These are phyloP conservation scores for Bassia scoparia DNA, from an alignment of 148 eudicot species.

Conservation along the genomic window DNA sequence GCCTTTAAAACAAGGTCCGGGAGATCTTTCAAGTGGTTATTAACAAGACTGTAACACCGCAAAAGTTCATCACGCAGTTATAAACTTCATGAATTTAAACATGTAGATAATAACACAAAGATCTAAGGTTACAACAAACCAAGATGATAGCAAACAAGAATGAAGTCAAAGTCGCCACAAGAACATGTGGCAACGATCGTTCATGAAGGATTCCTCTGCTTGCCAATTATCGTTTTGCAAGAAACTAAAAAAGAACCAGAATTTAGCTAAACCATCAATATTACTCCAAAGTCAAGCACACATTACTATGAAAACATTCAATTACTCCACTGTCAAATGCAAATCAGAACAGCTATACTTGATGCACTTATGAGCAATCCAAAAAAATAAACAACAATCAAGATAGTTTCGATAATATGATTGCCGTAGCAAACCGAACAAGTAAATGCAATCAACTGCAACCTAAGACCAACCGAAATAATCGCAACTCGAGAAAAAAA, in stretches of 20 bases:
- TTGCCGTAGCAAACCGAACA: neutral
- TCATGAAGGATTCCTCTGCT: constrained; percentile 66
- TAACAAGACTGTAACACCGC: constrained; percentile 70
- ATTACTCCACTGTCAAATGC: too few relatives aligned
- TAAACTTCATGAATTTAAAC: neutral
- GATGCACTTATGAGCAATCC: too few relatives aligned
- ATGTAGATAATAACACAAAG: neutral
- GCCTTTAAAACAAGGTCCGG: constrained; percentile 78
- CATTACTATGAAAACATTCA: too few relatives aligned
- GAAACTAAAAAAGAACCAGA: constrained; percentile 38
- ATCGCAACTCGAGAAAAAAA: too few relatives aligned
- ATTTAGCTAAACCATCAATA: constrained; percentile 16
- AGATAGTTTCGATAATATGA: neutral
- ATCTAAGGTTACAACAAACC: constrained; percentile 48
- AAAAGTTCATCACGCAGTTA: constrained; percentile 3
- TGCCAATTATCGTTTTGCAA: constrained; percentile 42
- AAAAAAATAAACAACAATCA: too few relatives aligned
- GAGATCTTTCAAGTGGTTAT: constrained; percentile 93
- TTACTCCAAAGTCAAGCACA: constrained; percentile 9
- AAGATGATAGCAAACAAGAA: constrained; percentile 91
- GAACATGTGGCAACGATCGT: constrained; percentile 78
- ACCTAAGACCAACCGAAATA: neutral
- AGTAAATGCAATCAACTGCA: neutral
- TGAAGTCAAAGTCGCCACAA: constrained; percentile 72
- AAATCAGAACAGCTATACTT: too few relatives aligned